A percentile compares a stretch with the other conserved stretches of the same genome.
These are phyloP conservation scores for Lasiosphaeria ovina DNA, from an alignment of 495 filamentous ascomycete species.

Conservation along the genomic window DNA sequence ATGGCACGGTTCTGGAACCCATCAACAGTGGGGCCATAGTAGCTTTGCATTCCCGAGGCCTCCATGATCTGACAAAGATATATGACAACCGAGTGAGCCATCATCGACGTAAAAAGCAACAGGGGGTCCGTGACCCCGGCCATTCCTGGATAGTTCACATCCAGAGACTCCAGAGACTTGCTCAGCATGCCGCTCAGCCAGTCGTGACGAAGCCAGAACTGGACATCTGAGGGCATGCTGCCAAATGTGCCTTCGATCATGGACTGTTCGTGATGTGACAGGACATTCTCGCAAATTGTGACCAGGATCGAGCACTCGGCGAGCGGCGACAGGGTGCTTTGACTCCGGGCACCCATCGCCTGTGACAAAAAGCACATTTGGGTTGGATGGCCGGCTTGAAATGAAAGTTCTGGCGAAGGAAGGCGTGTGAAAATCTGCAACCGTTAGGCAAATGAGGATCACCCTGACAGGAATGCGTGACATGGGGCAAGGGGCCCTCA, in stretches of 20 bases:
- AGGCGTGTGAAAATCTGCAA: constrained; percentile 43
- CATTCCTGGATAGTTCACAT: constrained; percentile 31
- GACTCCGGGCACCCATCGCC: constrained; percentile 36
- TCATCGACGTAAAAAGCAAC: constrained; percentile 42
- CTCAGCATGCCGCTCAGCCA: constrained; percentile 48
- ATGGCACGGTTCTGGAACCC: constrained; percentile 36
- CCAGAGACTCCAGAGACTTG: constrained; percentile 35
- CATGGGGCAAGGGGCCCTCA: not conserved
- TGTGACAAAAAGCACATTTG: constrained; percentile 46
- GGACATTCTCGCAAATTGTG: constrained; percentile 47
- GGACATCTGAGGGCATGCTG: constrained; percentile 19
- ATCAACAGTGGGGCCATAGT: constrained; percentile 25
- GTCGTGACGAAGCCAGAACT: constrained; percentile 49
- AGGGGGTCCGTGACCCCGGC: constrained; percentile 45
- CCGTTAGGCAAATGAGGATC: constrained; percentile 14
- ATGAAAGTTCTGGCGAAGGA: constrained; percentile 49
- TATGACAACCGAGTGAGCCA: constrained; percentile 45
- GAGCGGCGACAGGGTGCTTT: constrained; percentile 40
- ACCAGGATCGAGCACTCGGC: constrained; percentile 48
- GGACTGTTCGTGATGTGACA: constrained; percentile 44
- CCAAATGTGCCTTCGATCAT: constrained; percentile 22
- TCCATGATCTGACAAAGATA: constrained; percentile 40
- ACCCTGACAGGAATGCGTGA: not conserved
- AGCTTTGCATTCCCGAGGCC: constrained; percentile 16
- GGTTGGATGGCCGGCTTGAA: constrained; percentile 48